These are phyloP conservation scores for Gastrodia elata DNA, from an alignment of 106 monocot genomes.

Conservation along the genomic window DNA sequence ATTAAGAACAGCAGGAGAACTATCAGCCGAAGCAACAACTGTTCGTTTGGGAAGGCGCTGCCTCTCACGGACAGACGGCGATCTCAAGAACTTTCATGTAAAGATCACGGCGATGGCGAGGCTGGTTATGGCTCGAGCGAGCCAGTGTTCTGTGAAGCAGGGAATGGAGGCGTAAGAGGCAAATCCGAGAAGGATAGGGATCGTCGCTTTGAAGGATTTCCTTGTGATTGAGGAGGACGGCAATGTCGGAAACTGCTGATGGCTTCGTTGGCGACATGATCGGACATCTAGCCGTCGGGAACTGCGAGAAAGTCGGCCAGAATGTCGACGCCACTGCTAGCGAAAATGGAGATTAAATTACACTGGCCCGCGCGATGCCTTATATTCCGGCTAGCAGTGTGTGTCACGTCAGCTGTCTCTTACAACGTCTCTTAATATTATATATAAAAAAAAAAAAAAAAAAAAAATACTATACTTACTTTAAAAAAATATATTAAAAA, in stretches of 20 bases:
- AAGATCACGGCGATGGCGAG: slow-evolving; percentile 68
- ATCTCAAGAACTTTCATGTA: slow-evolving; percentile 54
- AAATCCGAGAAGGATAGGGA: not conserved
- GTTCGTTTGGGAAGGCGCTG: slow-evolving; percentile 29
- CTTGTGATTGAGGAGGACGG: slow-evolving; percentile 54
- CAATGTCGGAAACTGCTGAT: slow-evolving; percentile 28
- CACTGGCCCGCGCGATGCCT: too few relatives aligned
- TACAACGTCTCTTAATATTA: too few relatives aligned
- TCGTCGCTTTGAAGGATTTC: slow-evolving; percentile 8
- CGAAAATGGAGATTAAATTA: too few relatives aligned
- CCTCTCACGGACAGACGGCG: slow-evolving; percentile 26
- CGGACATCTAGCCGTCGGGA: slow-evolving; percentile 47
- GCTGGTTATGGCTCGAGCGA: slow-evolving; percentile 60
- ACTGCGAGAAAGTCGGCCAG: too few relatives aligned
- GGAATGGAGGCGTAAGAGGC: not conserved
- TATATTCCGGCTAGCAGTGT: too few relatives aligned
- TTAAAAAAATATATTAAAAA: too few relatives aligned
- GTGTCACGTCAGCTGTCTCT: too few relatives aligned
- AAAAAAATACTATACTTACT: too few relatives aligned
- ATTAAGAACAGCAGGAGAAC: not conserved
- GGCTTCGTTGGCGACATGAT: slow-evolving; percentile 26
- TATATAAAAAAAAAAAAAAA: too few relatives aligned
- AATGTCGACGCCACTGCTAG: too few relatives aligned
- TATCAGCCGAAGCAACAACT: slow-evolving; percentile 10
- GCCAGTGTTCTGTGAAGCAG: slow-evolving; percentile 27